Base-by-base conservation (phyloP, 2,329 filamentous ascomycete species). In the Verticillium nonalfalfae region DNA sequence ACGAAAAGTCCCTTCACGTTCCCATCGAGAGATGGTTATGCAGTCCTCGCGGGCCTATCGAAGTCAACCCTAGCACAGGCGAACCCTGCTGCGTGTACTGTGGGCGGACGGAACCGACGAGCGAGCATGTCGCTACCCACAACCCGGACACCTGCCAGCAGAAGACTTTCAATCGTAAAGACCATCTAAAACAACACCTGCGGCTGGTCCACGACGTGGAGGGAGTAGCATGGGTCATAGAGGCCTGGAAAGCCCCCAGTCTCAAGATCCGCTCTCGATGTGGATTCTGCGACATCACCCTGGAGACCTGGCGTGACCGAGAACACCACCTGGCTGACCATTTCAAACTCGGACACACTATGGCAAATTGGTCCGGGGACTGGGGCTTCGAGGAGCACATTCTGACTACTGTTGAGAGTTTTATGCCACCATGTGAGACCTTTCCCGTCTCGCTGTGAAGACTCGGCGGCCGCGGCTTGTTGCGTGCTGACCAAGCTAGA, bases 1-100 rank as follows among this genome's bases (percentile, higher is more conserved):
- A 85, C 63, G 82, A 85, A 61, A 77, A 76, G 52, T 75, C 77
- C 59, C 74, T 76, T 59, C 82, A 73, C 68, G 74, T 73, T 57
- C 81, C 75, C 4, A 79, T 79, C 0, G 78, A 74, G 68, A 73
- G 67, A 57, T 85, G 72, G 83, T 76, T 75, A 62, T 84, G 74
- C 55, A 72, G 73, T 1, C 77, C 76, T 1, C 14, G 59, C 6
- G 0, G 75, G 75, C n/a, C 68, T 73, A 2, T 66, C 62, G 0
- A 73, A 76, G 21, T 1, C 67, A 77, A 80, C 18, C 73, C 78
- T 14, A 70, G 75, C 2, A 31, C 26, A 31, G 77, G 76, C n/a
- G 78, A 79, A 2, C 73, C 73, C 50, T 57, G 59, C 1, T 79
- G 78, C 40, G 73, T 77, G 1, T 79, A 74, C 56, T 80, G 78